A percentile compares a stretch with the other conserved stretches of the same genome.
phyloP scores from a whole-genome alignment of 2,329 filamentous ascomycete genomes.

The Claviceps africana region DNA sequence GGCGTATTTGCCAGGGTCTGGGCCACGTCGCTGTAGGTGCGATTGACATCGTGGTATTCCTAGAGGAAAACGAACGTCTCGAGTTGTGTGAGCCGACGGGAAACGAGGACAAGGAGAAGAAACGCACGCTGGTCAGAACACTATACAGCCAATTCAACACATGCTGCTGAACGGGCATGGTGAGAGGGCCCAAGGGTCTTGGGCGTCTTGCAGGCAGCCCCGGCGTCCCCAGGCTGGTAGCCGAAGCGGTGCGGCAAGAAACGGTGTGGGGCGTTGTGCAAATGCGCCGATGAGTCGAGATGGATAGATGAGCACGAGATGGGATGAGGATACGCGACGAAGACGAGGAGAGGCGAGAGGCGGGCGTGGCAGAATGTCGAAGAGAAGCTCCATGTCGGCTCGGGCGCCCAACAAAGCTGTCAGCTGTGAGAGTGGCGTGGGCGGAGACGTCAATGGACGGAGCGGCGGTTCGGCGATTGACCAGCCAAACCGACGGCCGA shows the following conservation, averaged over 20 bases:
- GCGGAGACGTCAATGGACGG: too few species aligned
- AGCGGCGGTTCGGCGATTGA: too few species aligned
- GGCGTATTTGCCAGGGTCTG: slow-evolving; percentile 67
- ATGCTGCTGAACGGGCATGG: slow-evolving; percentile 68
- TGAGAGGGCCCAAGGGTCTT: slow-evolving; percentile 9
- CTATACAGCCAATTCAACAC: slow-evolving; percentile 93
- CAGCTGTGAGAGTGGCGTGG: too few species aligned
- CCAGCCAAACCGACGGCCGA: too few species aligned
- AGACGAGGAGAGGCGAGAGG: neutral
- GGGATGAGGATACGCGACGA: neutral
- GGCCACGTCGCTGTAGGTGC: slow-evolving; percentile 83
- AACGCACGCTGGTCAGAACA: slow-evolving; percentile 59
- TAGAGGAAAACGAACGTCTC: slow-evolving; percentile 23
- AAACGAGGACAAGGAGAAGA: neutral
- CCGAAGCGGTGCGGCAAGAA: neutral
- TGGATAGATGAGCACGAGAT: neutral
- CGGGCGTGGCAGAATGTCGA: neutral
- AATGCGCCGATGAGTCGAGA: neutral
- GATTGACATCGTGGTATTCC: slow-evolving; percentile 89
- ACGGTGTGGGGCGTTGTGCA: neutral
- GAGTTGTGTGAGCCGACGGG: neutral
- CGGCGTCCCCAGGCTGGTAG: neutral
- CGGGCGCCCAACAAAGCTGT: too few species aligned
- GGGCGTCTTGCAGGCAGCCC: neutral
- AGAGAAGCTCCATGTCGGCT: neutral